Evolutionary conservation across 306 rosid genomes (phyloP).

Genomic region (Corylus heterophylla): DNA sequence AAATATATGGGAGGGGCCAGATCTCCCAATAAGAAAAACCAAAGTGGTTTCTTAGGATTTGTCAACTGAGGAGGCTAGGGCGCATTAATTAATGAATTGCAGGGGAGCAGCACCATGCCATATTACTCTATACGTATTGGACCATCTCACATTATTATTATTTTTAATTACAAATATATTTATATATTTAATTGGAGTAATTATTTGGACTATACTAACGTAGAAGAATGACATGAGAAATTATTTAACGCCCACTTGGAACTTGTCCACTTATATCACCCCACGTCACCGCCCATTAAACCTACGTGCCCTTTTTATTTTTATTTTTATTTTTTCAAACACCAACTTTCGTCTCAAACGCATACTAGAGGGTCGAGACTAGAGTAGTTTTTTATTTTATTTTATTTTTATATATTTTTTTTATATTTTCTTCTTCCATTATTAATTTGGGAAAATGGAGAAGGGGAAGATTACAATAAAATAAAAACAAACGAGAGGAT

Average conservation of each 20-base stretch:
- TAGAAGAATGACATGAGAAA: constrained; percentile 18
- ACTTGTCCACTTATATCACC: constrained; percentile 19
- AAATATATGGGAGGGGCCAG: background rate
- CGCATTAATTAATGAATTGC: constrained; percentile 39
- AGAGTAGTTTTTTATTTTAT: no score
- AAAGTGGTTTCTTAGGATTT: constrained; percentile 39
- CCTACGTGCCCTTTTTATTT: no score
- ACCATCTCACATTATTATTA: constrained; percentile 2
- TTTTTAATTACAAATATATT: background rate
- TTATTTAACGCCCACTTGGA: constrained; percentile 28
- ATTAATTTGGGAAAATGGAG: no score
- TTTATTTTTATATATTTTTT: no score
- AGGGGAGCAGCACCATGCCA: constrained; percentile 37
- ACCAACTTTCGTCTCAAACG: no score
- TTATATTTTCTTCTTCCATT: no score
- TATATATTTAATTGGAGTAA: constrained; percentile 22
- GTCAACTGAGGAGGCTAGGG: constrained; percentile 11
- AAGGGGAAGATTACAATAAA: no score
- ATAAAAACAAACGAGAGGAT: no score
- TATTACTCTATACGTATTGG: constrained; percentile 43
- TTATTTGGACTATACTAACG: constrained; percentile 13
- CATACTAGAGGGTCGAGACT: no score
- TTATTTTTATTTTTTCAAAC: no score
- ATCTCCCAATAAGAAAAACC: constrained; percentile 18
- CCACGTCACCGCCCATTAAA: no score